These are phyloP conservation scores for Allantophomopsis lycopodina DNA, from an alignment of 2,329 filamentous ascomycete species.

Conservation along the genomic window DNA sequence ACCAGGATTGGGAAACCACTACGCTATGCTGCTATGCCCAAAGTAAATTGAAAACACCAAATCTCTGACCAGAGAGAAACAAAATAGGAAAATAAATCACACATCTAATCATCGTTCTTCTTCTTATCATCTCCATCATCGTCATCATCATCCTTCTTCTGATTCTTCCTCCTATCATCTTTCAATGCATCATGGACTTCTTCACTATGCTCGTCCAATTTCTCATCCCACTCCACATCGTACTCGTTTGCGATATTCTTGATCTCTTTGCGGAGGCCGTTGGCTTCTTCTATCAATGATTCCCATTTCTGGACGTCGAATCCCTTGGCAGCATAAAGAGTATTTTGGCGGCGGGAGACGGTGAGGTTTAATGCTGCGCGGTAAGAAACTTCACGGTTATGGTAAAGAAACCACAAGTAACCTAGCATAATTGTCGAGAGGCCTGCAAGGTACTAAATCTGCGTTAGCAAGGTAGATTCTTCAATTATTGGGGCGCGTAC, in stretches of 20 bases:
- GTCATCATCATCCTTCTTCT: slow-evolving; percentile 21
- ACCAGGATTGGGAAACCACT: too few relatives aligned
- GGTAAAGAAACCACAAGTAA: slow-evolving; percentile 88
- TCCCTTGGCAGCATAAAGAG: slow-evolving; percentile 61
- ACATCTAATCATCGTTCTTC: slow-evolving; percentile 2
- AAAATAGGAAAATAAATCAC: too few relatives aligned
- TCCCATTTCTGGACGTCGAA: slow-evolving; percentile 74
- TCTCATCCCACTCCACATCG: slow-evolving; percentile 81
- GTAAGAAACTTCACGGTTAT: slow-evolving; percentile 82
- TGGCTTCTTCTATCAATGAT: slow-evolving; percentile 64
- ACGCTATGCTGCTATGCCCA: too few relatives aligned
- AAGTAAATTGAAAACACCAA: too few relatives aligned
- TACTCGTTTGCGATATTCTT: slow-evolving; percentile 73
- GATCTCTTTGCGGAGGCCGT: slow-evolving; percentile 64
- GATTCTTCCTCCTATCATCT: slow-evolving; percentile 27
- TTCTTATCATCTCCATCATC: slow-evolving; percentile 20
- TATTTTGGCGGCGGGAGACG: slow-evolving; percentile 62
- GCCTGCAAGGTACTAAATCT: slow-evolving; percentile 57
- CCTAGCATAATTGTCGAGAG: slow-evolving; percentile 76
- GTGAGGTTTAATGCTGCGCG: slow-evolving; percentile 79
- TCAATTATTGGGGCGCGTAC: slow-evolving; percentile 13
- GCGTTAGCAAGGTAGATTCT: neutral
- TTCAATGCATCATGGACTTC: slow-evolving; percentile 44
- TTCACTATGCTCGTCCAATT: slow-evolving; percentile 55
- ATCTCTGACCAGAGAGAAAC: too few relatives aligned